These are phyloP conservation scores for Vitis amurensis DNA, from an alignment of 164 flowering plant species.

Conservation along the genomic window DNA sequence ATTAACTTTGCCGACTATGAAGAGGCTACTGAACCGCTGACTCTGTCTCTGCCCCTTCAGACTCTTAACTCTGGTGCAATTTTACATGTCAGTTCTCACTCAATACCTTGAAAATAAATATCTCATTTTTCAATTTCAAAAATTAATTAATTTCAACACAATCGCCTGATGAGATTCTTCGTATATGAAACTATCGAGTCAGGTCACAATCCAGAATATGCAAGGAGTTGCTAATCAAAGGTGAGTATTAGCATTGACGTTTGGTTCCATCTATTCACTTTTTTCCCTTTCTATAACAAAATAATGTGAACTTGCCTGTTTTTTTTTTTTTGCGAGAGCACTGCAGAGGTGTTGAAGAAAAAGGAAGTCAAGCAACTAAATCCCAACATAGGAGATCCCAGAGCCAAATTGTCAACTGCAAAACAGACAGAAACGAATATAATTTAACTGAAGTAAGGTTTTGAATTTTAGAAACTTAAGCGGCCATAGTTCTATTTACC, in stretches of 20 bases:
- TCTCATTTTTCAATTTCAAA: no score
- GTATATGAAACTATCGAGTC: constrained; percentile 5
- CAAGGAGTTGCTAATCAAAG: constrained; percentile 27
- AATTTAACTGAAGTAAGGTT: constrained; percentile 24
- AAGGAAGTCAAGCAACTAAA: constrained; percentile 21
- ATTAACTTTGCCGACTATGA: constrained; percentile 76
- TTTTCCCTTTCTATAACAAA: background rate
- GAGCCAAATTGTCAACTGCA: constrained; percentile 16
- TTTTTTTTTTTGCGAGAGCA: background rate
- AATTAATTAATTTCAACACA: background rate
- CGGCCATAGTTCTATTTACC: no score
- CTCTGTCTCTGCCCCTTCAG: constrained; percentile 64
- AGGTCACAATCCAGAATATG: constrained; percentile 40
- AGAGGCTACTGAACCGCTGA: constrained; percentile 54
- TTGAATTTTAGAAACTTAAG: background rate
- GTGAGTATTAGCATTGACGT: constrained; percentile 12
- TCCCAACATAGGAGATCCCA: constrained; percentile 27
- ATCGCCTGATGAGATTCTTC: background rate
- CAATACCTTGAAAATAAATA: background rate
- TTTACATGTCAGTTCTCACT: constrained; percentile 65
- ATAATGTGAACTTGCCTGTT: background rate
- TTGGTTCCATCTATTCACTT: background rate
- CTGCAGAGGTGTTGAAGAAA: constrained; percentile 38
- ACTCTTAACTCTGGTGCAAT: constrained; percentile 53
- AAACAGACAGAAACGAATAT: constrained; percentile 8